Conservation (phyloP, 306 rosid species). For the Boehmeria nivea region DNA sequence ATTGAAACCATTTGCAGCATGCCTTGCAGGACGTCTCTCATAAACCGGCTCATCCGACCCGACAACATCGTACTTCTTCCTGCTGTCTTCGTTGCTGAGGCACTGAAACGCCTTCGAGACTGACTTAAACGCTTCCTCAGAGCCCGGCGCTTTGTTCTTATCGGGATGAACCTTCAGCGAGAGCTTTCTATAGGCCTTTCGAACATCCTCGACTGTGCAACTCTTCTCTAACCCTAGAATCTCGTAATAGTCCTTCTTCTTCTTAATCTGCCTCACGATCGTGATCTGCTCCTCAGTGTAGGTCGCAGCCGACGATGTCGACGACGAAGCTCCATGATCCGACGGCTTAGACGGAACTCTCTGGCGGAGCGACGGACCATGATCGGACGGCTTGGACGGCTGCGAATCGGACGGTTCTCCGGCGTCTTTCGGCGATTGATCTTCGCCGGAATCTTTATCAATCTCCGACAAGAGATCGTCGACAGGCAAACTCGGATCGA, state of each 20-base stretch:
- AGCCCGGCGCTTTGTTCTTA: constrained; percentile 85
- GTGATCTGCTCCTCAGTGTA: constrained; percentile 66
- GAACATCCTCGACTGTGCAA: constrained; percentile 73
- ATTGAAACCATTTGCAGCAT: constrained; percentile 40
- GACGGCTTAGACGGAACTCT: constrained; percentile 36
- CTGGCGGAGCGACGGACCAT: constrained; percentile 53
- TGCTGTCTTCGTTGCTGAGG: constrained; percentile 61
- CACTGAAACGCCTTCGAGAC: constrained; percentile 96
- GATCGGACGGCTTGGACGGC: constrained; percentile 34
- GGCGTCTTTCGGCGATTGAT: constrained; percentile 22
- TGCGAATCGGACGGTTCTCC: constrained; percentile 14
- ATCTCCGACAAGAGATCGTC: constrained; percentile 57
- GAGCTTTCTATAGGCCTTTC: constrained; percentile 74
- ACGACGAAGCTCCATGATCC: constrained; percentile 33
- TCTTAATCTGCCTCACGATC: constrained; percentile 61
- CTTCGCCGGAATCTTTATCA: constrained; percentile 28
- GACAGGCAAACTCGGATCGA: constrained; percentile 62
- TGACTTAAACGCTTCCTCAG: constrained; percentile 84
- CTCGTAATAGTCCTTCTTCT: constrained; percentile 79
- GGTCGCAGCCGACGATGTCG: constrained; percentile 26
- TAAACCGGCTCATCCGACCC: constrained; percentile 70
- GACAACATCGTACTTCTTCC: constrained; percentile 57
- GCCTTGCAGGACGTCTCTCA: constrained; percentile 51
- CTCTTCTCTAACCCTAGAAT: constrained; percentile 81
- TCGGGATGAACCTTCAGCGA: constrained; percentile 96